Evolutionary conservation across 441 rosid genomes (phyloP), one percentile per base, ranked within the genome.

Genomic region (Adansonia madagascariensis): DNA sequence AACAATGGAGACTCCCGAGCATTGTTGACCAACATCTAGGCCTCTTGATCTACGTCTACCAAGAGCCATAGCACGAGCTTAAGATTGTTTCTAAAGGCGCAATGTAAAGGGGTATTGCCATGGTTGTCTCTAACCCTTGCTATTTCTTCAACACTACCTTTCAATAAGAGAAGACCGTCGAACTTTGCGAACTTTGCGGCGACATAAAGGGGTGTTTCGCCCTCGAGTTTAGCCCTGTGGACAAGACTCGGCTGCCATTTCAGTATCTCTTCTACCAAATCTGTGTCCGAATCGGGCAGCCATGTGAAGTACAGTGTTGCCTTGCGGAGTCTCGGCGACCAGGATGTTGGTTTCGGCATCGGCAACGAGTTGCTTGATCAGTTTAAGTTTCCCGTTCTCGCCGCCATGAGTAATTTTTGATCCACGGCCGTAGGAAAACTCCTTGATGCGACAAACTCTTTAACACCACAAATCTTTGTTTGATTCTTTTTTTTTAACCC

Each of bases 221-320:
- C 52, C 0, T 43, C 18, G 52, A 66, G 52, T 52, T 66, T 66
- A 31, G 27, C 4, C 52, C 9, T 66, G 15, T 3, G 24, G 31
- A 43, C 15, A 11, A 65, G 71, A 43, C 7, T 18, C 7, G 52
- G 71, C 12, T 43, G 52, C 50, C 31, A 4, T 9, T 17, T 65
- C 27, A 65, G 17, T 43, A 65, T 65, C 27, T 43, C 52, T 9
- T 65, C 52, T 1, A 65, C 71, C 52, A 65, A 44, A 41, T 18
- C 71, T 3, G 71, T 65, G 52, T 17, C 71, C 52, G 52, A 65
- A 65, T 65, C 71, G 71, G 4, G 52, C 71, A 43, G 71, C 71
- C 71, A 65, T 65, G 71, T 65, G 71, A 41, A 65, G 52, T 43
- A 52, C 71, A 17, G 71, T 65, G 50, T 65, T 65, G 27, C 71